Percentiles rank a stretch among this genome's conserved stretches.
These are phyloP conservation scores for Fusarium penzigii DNA, from an alignment of 2,329 filamentous ascomycete genomes.

Conservation along the genomic window DNA sequence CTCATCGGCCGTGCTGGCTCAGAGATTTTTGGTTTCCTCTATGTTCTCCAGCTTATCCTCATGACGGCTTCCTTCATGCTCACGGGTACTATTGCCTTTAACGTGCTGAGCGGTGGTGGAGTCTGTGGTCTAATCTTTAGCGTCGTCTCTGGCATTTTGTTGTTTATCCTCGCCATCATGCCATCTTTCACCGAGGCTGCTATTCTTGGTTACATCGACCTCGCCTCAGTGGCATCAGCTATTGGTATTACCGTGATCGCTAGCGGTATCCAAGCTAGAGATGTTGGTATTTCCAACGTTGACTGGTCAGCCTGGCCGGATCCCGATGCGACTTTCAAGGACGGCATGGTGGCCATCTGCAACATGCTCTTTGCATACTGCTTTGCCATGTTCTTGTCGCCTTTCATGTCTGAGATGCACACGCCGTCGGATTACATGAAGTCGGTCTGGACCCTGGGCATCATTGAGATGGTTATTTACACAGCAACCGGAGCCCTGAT, in stretches of 20 bases:
- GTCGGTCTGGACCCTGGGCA: slow-evolving; percentile 59
- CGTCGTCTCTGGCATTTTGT: slow-evolving; percentile 41
- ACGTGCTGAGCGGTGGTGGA: slow-evolving; percentile 57
- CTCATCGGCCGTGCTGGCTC: slow-evolving; percentile 57
- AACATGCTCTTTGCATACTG: slow-evolving; percentile 71
- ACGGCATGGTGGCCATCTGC: slow-evolving; percentile 56
- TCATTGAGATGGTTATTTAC: slow-evolving; percentile 62
- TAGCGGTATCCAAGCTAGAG: slow-evolving; percentile 46
- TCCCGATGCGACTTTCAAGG: slow-evolving; percentile 43
- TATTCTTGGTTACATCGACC: slow-evolving; percentile 28
- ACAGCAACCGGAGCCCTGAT: slow-evolving; percentile 63
- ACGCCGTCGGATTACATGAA: slow-evolving; percentile 42
- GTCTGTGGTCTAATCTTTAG: slow-evolving; percentile 41
- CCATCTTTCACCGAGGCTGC: slow-evolving; percentile 39
- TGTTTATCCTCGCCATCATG: slow-evolving; percentile 42
- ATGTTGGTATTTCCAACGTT: slow-evolving; percentile 14
- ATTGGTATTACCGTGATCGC: slow-evolving; percentile 65
- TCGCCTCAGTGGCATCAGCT: slow-evolving; percentile 43
- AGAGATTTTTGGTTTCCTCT: slow-evolving; percentile 58
- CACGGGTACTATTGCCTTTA: slow-evolving; percentile 66
- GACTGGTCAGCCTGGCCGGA: slow-evolving; percentile 41
- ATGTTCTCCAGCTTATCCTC: slow-evolving; percentile 63
- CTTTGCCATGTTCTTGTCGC: slow-evolving; percentile 45
- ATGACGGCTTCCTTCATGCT: slow-evolving; percentile 68
- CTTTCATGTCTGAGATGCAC: slow-evolving; percentile 49